Evolutionary conservation across 2,329 filamentous ascomycete species (phyloP), one percentile per base, ranked within the genome.

Genomic region (Exophiala oligosperma): DNA sequence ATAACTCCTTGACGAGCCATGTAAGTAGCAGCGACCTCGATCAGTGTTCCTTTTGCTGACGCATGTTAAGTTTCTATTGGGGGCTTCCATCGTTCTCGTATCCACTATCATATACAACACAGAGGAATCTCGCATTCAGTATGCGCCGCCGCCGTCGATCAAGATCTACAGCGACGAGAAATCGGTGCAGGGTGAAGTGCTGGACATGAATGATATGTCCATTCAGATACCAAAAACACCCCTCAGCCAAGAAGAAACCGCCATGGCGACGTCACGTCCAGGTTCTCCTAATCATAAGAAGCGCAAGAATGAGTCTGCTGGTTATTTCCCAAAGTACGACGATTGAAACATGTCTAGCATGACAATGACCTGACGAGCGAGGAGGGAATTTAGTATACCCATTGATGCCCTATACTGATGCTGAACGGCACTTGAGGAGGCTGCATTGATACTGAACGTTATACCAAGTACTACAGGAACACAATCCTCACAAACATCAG

Each of bases 21-120:
- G 91, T 95, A 82, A 77, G 89, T 80, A 17, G 17, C 17, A 12
- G n/a, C 24, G 56, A 29, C 26, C 46, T 50, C 32, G 40, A 54
- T 12, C 29, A 29, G 11, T 43, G 8, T 12, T 23, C 11, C 14
- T 21, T 41, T n/a, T 11, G 49, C 52, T 52, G 59, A 48, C 52
- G 7, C 47, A 11, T 6, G 40, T 52, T 17, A 66, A 97, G 92
- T 96, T 96, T 72, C 69, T 96, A 38, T 61, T 91, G 50, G 94
- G 94, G 54, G 92, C 92, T 0, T 79, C 80, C 9, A 77, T 94
- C 49, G 92, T 97, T 7, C 77, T 97, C 0, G 81, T 84, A 43
- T 88, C 92, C 2, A 95, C 91, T 1, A 97, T 92, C 71, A 80
- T 97, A 14, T 97, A 96, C 77, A 91, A 85, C 60, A 82, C 83